Evolutionary conservation across 371 early-diverging fungal genomes (phyloP), one percentile per base, ranked within the genome.

Genomic region (Haplosporangium sp.): DNA sequence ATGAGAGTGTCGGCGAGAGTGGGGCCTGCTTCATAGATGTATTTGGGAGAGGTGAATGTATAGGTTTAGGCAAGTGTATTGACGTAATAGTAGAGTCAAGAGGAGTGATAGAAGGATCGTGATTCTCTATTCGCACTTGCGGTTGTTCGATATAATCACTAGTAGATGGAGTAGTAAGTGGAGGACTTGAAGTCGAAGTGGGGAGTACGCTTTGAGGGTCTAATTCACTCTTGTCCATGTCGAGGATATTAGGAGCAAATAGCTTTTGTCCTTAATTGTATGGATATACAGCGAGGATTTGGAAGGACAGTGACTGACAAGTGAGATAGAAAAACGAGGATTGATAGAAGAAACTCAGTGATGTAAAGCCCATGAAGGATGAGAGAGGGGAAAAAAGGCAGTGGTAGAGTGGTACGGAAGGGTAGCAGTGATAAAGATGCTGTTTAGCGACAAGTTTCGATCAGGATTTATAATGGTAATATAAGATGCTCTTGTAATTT

Each of bases 161-260:
- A 42, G 13, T 0, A 48, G 19, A 3, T 35, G 63, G 50, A 48
- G 0, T 1, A 7, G 53, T 27, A 35, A 52, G 63, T 15, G 35
- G 53, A 11, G 15, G 55, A 11, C 56, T 19, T 48, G 9, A 15
- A 63, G 38, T 48, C 50, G 37, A 15, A 35, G 39, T 59, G n/a
- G 17, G 37, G 37, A 60, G 50, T 50, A 37, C 60, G 13, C n/a
- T 47, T 38, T 59, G 60, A 5, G 59, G 48, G n/a, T 50, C 50
- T 20, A 59, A 45, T 48, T 67, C 59, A 45, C 61, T 52, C 34
- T 67, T 67, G 42, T 67, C 68, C 68, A 67, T 67, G 17, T 20
- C 40, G 40, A 15, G 1, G 37, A 4, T 35, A 50, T 15, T 55
- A 55, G 9, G 20, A 55, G 34, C 35, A 7, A 17, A 63, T 19